Base-by-base conservation (phyloP, 2,329 filamentous ascomycete genomes). In the Phaeosphaeria sp. region DNA sequence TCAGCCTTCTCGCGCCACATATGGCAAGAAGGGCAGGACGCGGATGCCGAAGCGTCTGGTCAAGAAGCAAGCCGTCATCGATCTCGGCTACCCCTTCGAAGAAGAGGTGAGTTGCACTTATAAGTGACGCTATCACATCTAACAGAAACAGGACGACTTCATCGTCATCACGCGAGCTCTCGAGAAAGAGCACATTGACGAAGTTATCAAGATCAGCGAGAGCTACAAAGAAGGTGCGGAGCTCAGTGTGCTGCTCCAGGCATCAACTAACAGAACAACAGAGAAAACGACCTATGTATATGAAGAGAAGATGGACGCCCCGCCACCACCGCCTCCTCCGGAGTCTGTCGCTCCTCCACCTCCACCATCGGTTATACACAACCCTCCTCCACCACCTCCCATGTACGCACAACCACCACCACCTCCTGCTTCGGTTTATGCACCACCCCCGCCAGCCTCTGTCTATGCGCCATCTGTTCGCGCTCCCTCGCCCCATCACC, bases 141-240 rank as follows among this genome's bases (percentile, higher is more conserved):
- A 63, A 67, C 51, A 54, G 33, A 36, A 6, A 7, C 64, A 95
- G 91, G 92, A 90, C 40, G 89, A 90, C 65, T 90, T 90, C 21
- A 87, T 95, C 67, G 86, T 97, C 51, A 88, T 98, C 33, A 87
- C 91, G 66, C 90, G 91, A 72, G 93, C 94, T 9, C 84, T 98
- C 5, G 91, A 92, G 17, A 93, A 96, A 68, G 88, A 94, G 18
- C 92, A 97, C 68, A 97, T 97, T 62, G 93, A 97, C 67, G 91
- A 96, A 69, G 84, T 97, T 45, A 90, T 97, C 68, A 89, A 87
- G 69, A 82, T 93, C 49, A 96, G 92, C 76, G 91, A 93, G 69
- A 87, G 90, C 30, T 93, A 92, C 78, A 81, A 81, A 72, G 79
- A 80, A 50, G 74, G 80, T 81, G 71, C 53, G 79, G 65, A 47